Percentiles rank a stretch among this genome's conserved stretches.
These are phyloP conservation scores for Talaromyces sp. DNA, from an alignment of 2,329 filamentous ascomycete genomes.

Conservation along the genomic window DNA sequence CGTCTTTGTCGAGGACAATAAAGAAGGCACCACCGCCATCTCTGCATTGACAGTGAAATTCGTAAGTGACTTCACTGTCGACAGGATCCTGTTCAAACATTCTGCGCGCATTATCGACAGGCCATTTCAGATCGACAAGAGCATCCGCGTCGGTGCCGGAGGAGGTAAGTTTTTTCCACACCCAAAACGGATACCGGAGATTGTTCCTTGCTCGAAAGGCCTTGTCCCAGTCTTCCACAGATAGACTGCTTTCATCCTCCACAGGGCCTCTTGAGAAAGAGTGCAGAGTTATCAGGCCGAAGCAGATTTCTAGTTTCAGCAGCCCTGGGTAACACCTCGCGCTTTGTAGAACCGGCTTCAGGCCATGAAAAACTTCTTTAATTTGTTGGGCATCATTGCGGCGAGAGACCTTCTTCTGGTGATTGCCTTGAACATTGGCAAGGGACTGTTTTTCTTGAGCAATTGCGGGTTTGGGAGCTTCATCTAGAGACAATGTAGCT, in stretches of 20 bases:
- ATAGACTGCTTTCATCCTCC: constrained; percentile 15
- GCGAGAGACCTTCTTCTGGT: neutral
- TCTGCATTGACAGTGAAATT: constrained; percentile 35
- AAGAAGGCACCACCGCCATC: constrained; percentile 25
- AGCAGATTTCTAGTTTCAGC: constrained; percentile 30
- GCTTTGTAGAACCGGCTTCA: constrained; percentile 28
- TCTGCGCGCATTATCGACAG: constrained; percentile 14
- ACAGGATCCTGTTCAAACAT: constrained; percentile 25
- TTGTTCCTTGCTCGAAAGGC: constrained; percentile 27
- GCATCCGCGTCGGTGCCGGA: constrained; percentile 37
- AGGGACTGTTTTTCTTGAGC: neutral
- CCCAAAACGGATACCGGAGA: neutral
- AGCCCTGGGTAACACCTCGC: constrained; percentile 30
- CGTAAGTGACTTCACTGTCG: constrained; percentile 26
- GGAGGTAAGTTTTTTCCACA: constrained; percentile 1
- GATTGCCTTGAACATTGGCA: neutral
- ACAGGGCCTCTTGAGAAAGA: constrained; percentile 17
- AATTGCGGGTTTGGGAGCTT: neutral
- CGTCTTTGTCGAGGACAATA: constrained; percentile 28
- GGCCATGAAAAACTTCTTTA: constrained; percentile 21
- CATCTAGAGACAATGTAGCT: neutral
- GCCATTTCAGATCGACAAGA: constrained; percentile 28
- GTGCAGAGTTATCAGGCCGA: constrained; percentile 30
- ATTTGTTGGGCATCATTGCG: constrained; percentile 8
- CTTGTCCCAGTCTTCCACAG: constrained; percentile 22